A percentile compares a stretch with the other conserved stretches of the same genome.
Conservation (phyloP, 192 early-diverging fungal genomes). For the Coemansia sp. region DNA sequence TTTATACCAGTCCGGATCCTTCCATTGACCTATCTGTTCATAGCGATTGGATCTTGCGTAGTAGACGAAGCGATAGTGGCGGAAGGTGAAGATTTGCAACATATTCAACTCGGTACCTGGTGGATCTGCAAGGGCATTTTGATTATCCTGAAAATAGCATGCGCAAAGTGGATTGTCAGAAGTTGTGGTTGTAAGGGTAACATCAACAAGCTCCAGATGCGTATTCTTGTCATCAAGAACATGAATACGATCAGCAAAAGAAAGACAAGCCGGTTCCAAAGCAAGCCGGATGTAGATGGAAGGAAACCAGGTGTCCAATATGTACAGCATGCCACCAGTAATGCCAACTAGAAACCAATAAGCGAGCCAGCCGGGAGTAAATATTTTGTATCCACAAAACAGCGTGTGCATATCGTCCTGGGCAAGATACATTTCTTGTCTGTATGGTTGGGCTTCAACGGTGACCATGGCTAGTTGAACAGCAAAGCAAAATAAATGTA, state of each 20-base stretch:
- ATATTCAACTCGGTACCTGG: background rate
- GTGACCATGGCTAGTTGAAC: too few relatives aligned
- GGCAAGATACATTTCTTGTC: slow-evolving; percentile 12
- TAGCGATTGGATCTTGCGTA: slow-evolving; percentile 14
- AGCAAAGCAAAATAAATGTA: too few relatives aligned
- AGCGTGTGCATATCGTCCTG: slow-evolving; percentile 19
- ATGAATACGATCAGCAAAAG: slow-evolving; percentile 12
- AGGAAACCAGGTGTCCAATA: slow-evolving; percentile 30
- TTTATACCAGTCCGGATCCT: slow-evolving; percentile 35
- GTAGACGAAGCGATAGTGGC: slow-evolving; percentile 45
- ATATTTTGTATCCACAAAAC: slow-evolving; percentile 19
- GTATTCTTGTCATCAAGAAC: slow-evolving; percentile 19
- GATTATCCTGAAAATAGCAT: slow-evolving; percentile 10
- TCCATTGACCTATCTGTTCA: slow-evolving; percentile 32
- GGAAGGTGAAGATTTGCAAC: slow-evolving; percentile 30
- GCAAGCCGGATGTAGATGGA: slow-evolving; percentile 17
- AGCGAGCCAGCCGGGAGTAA: background rate
- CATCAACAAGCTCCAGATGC: slow-evolving; percentile 25
- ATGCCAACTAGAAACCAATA: slow-evolving; percentile 33
- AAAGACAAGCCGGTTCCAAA: slow-evolving; percentile 5
- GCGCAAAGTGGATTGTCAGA: background rate
- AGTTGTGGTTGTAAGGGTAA: background rate
- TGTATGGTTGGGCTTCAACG: background rate
- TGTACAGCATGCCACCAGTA: slow-evolving; percentile 24
- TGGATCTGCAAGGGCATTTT: background rate